Evolutionary conservation across 805 yeast species (phyloP).

Genomic region (Cyberlindnera euphorbiiphila): DNA sequence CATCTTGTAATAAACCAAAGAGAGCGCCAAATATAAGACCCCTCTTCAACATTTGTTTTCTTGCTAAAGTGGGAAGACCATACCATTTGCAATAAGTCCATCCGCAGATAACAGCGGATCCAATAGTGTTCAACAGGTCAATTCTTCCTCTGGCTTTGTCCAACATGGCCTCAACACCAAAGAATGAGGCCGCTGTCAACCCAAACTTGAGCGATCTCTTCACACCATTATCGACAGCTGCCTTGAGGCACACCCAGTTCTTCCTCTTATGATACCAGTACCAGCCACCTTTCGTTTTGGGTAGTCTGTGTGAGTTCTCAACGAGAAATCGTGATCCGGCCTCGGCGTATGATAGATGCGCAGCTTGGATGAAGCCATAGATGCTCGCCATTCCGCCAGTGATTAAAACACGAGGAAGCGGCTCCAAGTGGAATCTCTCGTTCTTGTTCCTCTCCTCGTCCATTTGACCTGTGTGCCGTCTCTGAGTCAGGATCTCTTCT

Average conservation of each 20-base stretch:
- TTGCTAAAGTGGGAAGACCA: conserved; percentile 39
- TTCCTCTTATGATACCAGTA: conserved; percentile 82
- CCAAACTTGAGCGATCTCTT: conserved; percentile 40
- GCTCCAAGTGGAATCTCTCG: conserved; percentile 9
- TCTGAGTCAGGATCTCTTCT: no score
- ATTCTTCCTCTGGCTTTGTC: conserved; percentile 50
- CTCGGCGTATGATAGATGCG: conserved; percentile 51
- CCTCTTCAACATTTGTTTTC: conserved; percentile 38
- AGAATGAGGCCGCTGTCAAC: conserved; percentile 43
- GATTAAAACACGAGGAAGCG: conserved; percentile 4
- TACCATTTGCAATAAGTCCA: conserved; percentile 44
- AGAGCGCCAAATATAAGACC: conserved; percentile 58
- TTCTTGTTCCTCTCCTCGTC: not conserved
- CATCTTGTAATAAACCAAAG: conserved; percentile 67
- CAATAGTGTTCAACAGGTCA: conserved; percentile 62
- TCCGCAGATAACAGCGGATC: conserved; percentile 52
- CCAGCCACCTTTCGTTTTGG: conserved; percentile 79
- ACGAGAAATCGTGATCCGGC: conserved; percentile 63
- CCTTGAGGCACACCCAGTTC: conserved; percentile 64
- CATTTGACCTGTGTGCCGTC: no score
- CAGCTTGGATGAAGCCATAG: conserved; percentile 40
- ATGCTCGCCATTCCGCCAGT: conserved; percentile 7
- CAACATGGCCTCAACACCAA: conserved; percentile 57
- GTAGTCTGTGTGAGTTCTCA: conserved; percentile 79
- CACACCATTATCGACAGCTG: conserved; percentile 49